Percentiles rank a stretch among this genome's conserved stretches.
phyloP scores from a whole-genome alignment of 2,329 filamentous ascomycete species.

The Teratosphaeria viscida region DNA sequence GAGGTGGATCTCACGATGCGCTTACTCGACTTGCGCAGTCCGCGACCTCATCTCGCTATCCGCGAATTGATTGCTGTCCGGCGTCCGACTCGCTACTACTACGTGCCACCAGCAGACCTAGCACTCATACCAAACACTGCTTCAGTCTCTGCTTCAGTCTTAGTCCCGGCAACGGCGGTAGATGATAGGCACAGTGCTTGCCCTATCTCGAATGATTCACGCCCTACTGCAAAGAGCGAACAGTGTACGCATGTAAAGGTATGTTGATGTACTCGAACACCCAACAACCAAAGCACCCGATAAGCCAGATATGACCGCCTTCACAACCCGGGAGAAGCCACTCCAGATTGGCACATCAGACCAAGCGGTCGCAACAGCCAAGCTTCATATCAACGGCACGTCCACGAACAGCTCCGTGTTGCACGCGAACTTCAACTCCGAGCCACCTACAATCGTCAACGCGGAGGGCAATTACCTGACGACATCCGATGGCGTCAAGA shows the following conservation, averaged over 20 bases:
- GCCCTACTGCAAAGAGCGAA: too few relatives aligned
- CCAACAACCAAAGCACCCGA: not conserved
- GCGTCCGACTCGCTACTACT: too few relatives aligned
- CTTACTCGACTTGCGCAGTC: too few relatives aligned
- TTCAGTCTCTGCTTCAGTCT: not conserved
- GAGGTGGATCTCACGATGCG: too few relatives aligned
- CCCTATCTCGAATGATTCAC: not conserved
- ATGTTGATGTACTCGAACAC: not conserved
- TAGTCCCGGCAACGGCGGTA: not conserved
- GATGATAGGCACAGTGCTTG: not conserved
- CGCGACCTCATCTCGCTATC: too few relatives aligned
- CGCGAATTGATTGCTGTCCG: too few relatives aligned
- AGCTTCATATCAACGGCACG: not conserved
- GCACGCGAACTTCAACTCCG: not conserved
- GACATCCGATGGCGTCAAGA: slow-evolving; percentile 4
- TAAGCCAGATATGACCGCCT: not conserved
- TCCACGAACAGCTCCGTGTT: not conserved
- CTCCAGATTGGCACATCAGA: not conserved
- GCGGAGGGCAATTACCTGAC: slow-evolving; percentile 2
- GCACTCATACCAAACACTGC: too few relatives aligned
- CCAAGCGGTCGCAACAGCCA: too few relatives aligned
- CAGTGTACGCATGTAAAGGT: not conserved
- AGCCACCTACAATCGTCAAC: not conserved
- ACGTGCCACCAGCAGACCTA: too few relatives aligned
- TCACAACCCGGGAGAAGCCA: not conserved